These are phyloP conservation scores for Arthrinium puccinioides DNA, from an alignment of 2,329 filamentous ascomycete genomes.

Conservation along the genomic window DNA sequence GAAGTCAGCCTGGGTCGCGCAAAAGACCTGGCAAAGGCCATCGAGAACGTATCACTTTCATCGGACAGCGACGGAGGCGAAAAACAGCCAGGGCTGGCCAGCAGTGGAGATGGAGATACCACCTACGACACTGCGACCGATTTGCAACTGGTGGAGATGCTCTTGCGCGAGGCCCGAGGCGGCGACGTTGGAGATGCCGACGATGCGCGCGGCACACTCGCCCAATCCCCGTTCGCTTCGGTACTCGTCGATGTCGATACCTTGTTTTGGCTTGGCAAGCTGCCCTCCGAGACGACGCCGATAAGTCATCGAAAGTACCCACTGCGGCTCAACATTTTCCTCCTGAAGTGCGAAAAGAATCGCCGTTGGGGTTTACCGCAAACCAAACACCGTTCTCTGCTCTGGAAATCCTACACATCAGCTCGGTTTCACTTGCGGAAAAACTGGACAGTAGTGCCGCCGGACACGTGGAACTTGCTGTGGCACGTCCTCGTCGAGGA, in stretches of 20 bases:
- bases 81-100: constrained; percentile 13
- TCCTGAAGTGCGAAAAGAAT: constrained; percentile 14
- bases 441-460: constrained; percentile 48
- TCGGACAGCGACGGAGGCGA: constrained; percentile 16
- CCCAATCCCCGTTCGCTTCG: neutral
- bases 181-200: too few species aligned
- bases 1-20: constrained; percentile 26
- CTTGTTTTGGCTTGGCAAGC: neutral
- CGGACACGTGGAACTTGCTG: constrained; percentile 54
- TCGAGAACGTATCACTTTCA: too few species aligned
- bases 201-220: too few species aligned
- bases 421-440: constrained; percentile 36
- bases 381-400: constrained; percentile 10
- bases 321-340: constrained; percentile 16
- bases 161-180: neutral
- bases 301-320: neutral
- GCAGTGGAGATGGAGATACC: neutral
- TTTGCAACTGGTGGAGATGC: constrained; percentile 7
- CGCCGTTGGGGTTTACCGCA: constrained; percentile 6
- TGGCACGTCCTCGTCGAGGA: constrained; percentile 56
- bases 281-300: neutral
- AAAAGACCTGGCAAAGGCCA: constrained; percentile 13
- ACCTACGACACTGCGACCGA: neutral
- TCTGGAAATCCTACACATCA: constrained; percentile 43
- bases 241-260: neutral